Percentiles rank a stretch among this genome's conserved stretches.
phyloP scores from a whole-genome alignment of 495 filamentous ascomycete species.

The Xanthoparmelia taractica region DNA sequence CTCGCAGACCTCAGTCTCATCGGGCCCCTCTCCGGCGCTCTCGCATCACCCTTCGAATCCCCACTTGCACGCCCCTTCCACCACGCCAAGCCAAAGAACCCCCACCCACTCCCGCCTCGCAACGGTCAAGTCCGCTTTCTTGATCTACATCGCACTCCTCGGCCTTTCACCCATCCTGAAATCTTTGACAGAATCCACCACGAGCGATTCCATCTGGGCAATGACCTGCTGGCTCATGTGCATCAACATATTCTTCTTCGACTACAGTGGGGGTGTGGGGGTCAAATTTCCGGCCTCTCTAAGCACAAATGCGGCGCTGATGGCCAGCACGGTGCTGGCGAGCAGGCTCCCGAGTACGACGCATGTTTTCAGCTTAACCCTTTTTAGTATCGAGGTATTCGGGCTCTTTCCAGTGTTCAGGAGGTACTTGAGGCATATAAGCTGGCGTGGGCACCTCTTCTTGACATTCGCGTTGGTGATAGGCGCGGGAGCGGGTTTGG shows the following conservation, averaged over 20 bases:
- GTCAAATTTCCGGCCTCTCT: conserved; percentile 75
- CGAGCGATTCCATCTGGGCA: conserved; percentile 90
- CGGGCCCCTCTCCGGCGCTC: conserved; percentile 17
- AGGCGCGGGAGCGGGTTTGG: conserved; percentile 68
- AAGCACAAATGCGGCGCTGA: conserved; percentile 89
- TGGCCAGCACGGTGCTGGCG: conserved; percentile 88
- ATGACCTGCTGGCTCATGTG: conserved; percentile 86
- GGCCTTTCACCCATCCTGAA: conserved; percentile 91
- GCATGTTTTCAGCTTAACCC: conserved; percentile 89
- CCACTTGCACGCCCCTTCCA: conserved; percentile 21
- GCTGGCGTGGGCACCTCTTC: conserved; percentile 72
- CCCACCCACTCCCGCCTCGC: conserved; percentile 59
- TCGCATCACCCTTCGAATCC: conserved; percentile 19
- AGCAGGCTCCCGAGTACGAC: conserved; percentile 79
- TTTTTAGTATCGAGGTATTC: conserved; percentile 96
- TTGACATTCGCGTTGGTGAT: conserved; percentile 74
- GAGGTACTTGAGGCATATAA: conserved; percentile 71
- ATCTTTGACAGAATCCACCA: conserved; percentile 83
- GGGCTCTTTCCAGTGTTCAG: conserved; percentile 94
- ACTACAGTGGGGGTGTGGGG: conserved; percentile 67
- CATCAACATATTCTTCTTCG: conserved; percentile 95
- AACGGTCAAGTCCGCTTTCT: conserved; percentile 79
- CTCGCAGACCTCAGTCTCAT: conserved; percentile 20
- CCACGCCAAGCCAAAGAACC: conserved; percentile 19
- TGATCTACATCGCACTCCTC: conserved; percentile 87